These are phyloP conservation scores for Pterulicium gracile DNA, from an alignment of 1,284 basidiomycete genomes.

Conservation along the genomic window DNA sequence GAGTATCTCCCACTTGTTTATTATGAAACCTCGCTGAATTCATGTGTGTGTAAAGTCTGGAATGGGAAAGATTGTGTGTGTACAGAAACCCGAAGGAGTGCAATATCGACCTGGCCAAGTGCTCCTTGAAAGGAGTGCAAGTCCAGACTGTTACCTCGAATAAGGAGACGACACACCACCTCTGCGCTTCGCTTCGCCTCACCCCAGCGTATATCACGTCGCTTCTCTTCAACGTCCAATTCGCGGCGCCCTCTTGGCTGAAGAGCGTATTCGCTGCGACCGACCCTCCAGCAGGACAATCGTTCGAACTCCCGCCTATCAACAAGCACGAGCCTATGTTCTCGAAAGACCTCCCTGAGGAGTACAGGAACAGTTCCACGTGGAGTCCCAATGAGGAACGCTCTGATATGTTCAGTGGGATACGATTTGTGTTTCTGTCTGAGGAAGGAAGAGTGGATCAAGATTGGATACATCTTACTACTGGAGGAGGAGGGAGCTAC, in stretches of 20 bases:
- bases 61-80: neutral
- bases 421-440: conserved; percentile 47
- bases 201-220: neutral
- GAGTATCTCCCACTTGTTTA: neutral
- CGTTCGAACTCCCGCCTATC: conserved; percentile 35
- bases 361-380: conserved; percentile 36
- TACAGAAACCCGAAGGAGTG: too few species aligned
- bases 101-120: too few species aligned
- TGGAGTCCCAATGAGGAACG: conserved; percentile 61
- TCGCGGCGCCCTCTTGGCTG: conserved; percentile 26
- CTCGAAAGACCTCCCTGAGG: conserved; percentile 31
- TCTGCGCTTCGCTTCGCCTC: neutral
- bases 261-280: conserved; percentile 22
- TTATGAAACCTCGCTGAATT: neutral
- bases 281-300: conserved; percentile 33
- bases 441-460: conserved; percentile 38
- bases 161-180: neutral
- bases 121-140: neutral
- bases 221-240: conserved; percentile 29
- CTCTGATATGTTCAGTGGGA: conserved; percentile 35
- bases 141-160: neutral
- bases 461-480: conserved; percentile 40
- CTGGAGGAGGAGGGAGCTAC: conserved; percentile 42
- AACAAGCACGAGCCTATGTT: conserved; percentile 49
- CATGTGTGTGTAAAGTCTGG: neutral